Base-by-base conservation (phyloP, 352 stramenopile genomes). In the Phytophthora meadii region DNA sequence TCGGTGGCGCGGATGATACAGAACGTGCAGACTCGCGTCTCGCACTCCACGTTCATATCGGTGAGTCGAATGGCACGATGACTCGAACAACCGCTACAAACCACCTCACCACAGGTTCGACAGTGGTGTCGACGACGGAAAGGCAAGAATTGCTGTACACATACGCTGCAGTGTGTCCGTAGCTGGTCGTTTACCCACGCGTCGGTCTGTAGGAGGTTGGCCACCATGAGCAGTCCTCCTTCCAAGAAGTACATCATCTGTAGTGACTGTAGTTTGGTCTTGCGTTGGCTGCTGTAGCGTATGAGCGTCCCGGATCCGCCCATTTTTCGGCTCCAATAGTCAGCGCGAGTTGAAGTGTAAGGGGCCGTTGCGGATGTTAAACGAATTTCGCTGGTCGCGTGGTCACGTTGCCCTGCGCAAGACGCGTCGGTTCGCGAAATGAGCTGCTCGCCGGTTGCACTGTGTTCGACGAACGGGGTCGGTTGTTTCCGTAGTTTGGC, bases 171-270 rank as follows among this genome's bases (percentile, higher is more conserved):
- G 61, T 93, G 86, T 15, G 82, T 90, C 24, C 84, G 81, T 37
- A 84, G 64, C 17, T 82, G 75, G 65, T 94, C 84, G 28, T 88
- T 69, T 11, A 94, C 67, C 86, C 86, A 94, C 8, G 68, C 68
- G 40, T 90, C 79, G 17, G 79, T 87, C 54, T 84, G 82, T 37
- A 92, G 71, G 34, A 94, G 61, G 42, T 89, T 94, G 32, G 63
- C 73, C 11, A 88, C 82, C 34, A 92, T 84, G 28, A 94, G 72
- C 12, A 92, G 60, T 7, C 84, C 86, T 54, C 82, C 84, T 53
- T 92, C 79, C 53, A 92, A 63, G 59, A 91, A 89, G 59, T 92
- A 93, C 77, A 92, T 90, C 62, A 77, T 79, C 71, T 87, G 79
- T 37, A 74, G 57, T 3, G 68, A 42, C n/a, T 63, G 62, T 9